Conservation (phyloP, 352 stramenopile species). For the Globisporangium abappressorium region DNA sequence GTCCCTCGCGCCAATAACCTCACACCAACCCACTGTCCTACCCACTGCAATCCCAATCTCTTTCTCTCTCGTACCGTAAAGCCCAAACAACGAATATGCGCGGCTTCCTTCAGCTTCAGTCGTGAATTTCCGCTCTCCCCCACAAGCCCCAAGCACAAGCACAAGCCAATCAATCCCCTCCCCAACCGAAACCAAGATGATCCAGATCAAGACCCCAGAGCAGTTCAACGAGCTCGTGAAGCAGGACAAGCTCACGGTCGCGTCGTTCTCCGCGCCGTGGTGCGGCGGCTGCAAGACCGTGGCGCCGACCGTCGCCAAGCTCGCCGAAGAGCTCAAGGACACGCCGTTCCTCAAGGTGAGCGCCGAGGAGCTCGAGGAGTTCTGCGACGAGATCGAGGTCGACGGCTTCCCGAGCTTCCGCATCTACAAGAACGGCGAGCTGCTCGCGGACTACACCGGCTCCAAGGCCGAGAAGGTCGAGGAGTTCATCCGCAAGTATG, state of each 20-base stretch:
- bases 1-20: neutral
- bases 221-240: constrained; percentile 35
- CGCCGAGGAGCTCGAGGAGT: constrained; percentile 55
- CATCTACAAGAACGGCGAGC: constrained; percentile 60
- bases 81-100: neutral
- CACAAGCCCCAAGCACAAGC: constrained; percentile 10
- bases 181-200: constrained; percentile 23
- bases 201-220: constrained; percentile 32
- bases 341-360: constrained; percentile 60
- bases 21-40: neutral
- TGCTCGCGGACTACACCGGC: constrained; percentile 60
- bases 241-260: constrained; percentile 45
- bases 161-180: neutral
- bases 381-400: constrained; percentile 72
- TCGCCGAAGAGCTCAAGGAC: constrained; percentile 48
- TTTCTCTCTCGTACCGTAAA: neutral
- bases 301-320: constrained; percentile 42
- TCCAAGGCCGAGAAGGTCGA: constrained; percentile 79
- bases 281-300: constrained; percentile 68
- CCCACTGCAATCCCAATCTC: neutral
- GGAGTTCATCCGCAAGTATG: constrained; percentile 61
- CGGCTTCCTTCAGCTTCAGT: constrained; percentile 11
- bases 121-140: constrained; percentile 7
- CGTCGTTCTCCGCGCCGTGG: constrained; percentile 61
- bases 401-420: constrained; percentile 76